phyloP scores from a whole-genome alignment of 345 rosid genomes.

The Iberis pinnata region DNA sequence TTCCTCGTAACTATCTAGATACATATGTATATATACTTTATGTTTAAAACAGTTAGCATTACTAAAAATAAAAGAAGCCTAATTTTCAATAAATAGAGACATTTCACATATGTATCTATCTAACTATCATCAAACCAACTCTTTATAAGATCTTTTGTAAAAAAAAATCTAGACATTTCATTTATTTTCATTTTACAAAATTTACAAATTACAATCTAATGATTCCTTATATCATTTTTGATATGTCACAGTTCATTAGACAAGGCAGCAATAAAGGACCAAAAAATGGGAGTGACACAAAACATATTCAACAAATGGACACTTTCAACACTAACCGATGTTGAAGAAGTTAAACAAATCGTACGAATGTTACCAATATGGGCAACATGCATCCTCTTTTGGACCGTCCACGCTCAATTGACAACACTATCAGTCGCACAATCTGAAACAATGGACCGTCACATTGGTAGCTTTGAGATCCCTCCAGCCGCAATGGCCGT shows the following conservation, averaged over 20 bases:
- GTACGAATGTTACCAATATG: conserved; percentile 84
- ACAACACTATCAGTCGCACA: conserved; percentile 92
- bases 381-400: conserved; percentile 81
- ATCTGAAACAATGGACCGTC: conserved; percentile 86
- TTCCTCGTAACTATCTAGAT: too few species aligned
- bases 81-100: background rate
- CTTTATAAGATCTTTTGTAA: background rate
- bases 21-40: too few species aligned
- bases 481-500: conserved; percentile 69
- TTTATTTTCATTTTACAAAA: background rate
- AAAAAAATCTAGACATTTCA: background rate
- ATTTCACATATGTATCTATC: background rate
- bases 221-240: background rate
- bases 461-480: conserved; percentile 70
- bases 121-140: background rate
- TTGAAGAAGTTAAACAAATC: conserved; percentile 87
- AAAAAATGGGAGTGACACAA: conserved; percentile 22
- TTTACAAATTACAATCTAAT: background rate
- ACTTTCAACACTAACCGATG: conserved; percentile 76
- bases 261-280: conserved; percentile 65
- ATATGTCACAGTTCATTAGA: conserved; percentile 63
- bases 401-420: conserved; percentile 96
- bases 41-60: too few species aligned
- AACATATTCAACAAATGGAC: conserved; percentile 55
- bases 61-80: background rate